These are phyloP conservation scores for Botrytis pseudocinerea DNA, from an alignment of 2,329 filamentous ascomycete genomes.

Conservation along the genomic window DNA sequence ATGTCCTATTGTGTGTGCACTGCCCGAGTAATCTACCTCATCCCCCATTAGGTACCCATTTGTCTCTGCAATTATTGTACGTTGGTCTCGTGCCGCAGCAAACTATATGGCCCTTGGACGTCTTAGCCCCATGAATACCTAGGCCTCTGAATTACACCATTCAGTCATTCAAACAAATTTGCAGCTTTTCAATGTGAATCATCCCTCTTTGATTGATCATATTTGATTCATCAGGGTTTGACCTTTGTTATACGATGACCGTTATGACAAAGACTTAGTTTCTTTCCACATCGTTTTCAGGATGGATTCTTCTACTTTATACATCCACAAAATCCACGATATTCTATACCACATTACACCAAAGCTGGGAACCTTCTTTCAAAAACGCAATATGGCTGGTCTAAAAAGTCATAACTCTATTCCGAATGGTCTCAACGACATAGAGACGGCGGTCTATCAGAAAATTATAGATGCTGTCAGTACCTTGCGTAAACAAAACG, in stretches of 20 bases:
- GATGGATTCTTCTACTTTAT: not conserved
- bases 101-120: not conserved
- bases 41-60: not conserved
- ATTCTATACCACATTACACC: not conserved
- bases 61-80: not conserved
- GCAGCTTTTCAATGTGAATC: not conserved
- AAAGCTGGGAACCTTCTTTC: not conserved
- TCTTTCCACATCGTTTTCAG: not conserved
- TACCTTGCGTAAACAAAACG: not conserved
- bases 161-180: not conserved
- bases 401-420: not conserved
- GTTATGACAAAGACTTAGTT: not conserved
- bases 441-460: constrained; percentile 13
- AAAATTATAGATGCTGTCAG: not conserved
- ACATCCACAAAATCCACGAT: not conserved
- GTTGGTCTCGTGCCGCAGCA: not conserved
- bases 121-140: too few relatives aligned
- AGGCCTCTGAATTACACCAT: not conserved
- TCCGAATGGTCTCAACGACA: not conserved
- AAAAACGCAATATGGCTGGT: not conserved
- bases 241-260: not conserved
- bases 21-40: not conserved
- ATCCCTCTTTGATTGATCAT: not conserved
- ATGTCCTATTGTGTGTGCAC: not conserved
- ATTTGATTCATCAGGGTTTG: not conserved